Conservation (phyloP, 2,329 filamentous ascomycete species). For the Aspergillus eucalypticola region DNA sequence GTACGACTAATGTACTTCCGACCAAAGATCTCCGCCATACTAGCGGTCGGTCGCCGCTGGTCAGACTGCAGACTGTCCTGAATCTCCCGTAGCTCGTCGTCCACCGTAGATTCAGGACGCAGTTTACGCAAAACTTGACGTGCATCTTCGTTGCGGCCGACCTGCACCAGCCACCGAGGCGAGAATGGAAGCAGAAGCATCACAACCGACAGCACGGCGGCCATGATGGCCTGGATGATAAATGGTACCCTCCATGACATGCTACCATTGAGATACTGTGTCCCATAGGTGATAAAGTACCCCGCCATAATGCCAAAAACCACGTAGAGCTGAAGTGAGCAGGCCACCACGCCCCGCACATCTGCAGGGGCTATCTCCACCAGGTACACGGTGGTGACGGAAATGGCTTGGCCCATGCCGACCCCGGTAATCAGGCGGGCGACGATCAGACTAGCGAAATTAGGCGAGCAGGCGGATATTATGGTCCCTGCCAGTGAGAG, state of each 20-base stretch:
- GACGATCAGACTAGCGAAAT: conserved; percentile 15
- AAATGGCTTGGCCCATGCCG: conserved; percentile 17
- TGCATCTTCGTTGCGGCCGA: conserved; percentile 11
- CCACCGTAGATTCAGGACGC: neutral
- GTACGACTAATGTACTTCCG: conserved; percentile 17
- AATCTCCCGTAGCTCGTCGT: conserved; percentile 21
- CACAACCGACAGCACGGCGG: conserved; percentile 1
- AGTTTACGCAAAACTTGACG: conserved; percentile 5
- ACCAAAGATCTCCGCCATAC: conserved; percentile 15
- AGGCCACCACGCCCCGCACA: conserved; percentile 16
- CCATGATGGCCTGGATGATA: conserved; percentile 13
- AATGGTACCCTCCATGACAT: conserved; percentile 15
- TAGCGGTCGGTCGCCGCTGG: conserved; percentile 10
- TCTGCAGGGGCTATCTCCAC: conserved; percentile 15
- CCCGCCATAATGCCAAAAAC: conserved; percentile 17
- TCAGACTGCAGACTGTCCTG: conserved; percentile 20
- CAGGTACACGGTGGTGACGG: conserved; percentile 18
- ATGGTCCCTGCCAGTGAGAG: conserved; percentile 14
- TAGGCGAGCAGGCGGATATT: conserved; percentile 13
- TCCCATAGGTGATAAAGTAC: conserved; percentile 17
- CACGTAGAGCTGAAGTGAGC: conserved; percentile 15
- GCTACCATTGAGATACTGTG: conserved; percentile 11
- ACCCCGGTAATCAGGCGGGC: conserved; percentile 15
- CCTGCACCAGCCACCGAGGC: conserved; percentile 16
- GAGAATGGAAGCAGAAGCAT: conserved; percentile 16